Percentiles rank a stretch among this genome's conserved stretches.
phyloP scores from a whole-genome alignment of 768 basidiomycete genomes.

The Dioszegia aurantiaca region DNA sequence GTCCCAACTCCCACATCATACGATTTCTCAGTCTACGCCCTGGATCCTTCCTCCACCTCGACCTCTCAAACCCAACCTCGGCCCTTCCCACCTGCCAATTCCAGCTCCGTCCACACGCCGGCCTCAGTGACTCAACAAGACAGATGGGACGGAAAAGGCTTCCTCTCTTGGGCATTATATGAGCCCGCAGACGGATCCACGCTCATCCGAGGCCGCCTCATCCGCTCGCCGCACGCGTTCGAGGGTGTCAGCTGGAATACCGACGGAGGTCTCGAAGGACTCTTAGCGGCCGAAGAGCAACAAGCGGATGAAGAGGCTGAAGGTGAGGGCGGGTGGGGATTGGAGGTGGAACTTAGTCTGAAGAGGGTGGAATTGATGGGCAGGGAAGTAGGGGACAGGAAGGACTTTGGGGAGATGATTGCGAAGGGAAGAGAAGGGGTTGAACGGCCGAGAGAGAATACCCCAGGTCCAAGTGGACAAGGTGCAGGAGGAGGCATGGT shows the following conservation, averaged over 20 bases:
- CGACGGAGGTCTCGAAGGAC: slow-evolving; percentile 40
- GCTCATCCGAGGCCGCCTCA: slow-evolving; percentile 36
- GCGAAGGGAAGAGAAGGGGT: slow-evolving; percentile 5
- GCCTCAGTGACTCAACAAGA: slow-evolving; percentile 1
- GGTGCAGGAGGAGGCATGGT: too few species aligned
- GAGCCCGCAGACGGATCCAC: slow-evolving; percentile 31
- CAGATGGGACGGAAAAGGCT: slow-evolving; percentile 43
- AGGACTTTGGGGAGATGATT: slow-evolving; percentile 42
- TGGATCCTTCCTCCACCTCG: slow-evolving; percentile 35
- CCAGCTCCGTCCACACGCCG: neutral
- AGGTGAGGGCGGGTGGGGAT: slow-evolving; percentile 40
- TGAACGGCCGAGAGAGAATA: neutral
- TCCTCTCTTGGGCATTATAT: slow-evolving; percentile 41
- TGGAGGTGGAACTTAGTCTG: slow-evolving; percentile 38
- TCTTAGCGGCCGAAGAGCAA: slow-evolving; percentile 30
- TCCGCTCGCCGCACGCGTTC: slow-evolving; percentile 18
- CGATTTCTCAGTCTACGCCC: slow-evolving; percentile 46
- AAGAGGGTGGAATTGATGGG: slow-evolving; percentile 23
- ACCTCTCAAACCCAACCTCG: slow-evolving; percentile 14
- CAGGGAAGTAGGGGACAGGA: slow-evolving; percentile 23
- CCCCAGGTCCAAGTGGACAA: too few species aligned
- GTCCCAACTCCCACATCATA: slow-evolving; percentile 31
- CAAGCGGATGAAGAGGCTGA: neutral
- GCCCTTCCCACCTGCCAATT: slow-evolving; percentile 13
- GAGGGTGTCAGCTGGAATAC: slow-evolving; percentile 23